Evolutionary conservation across 331 rosid species (phyloP).

Genomic region (Spiraea crenata): DNA sequence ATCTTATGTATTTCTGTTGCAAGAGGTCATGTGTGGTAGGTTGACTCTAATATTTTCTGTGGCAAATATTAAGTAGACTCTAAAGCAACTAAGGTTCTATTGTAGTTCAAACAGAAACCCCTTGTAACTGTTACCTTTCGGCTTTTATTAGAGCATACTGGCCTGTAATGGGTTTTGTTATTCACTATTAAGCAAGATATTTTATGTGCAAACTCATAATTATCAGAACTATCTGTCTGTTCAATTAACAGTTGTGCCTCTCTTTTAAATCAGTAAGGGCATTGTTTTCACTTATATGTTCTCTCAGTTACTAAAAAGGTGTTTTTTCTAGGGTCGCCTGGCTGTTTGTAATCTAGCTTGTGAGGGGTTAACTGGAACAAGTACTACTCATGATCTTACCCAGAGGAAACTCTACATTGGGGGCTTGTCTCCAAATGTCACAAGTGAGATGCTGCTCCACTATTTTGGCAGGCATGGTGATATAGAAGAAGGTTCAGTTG

Average conservation of each 20-base stretch:
- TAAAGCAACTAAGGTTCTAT: neutral
- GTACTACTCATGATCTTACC: conserved; percentile 59
- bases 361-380: conserved; percentile 63
- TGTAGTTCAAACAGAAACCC: neutral
- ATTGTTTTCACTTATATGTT: neutral
- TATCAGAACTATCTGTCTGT: no score
- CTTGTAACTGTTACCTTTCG: neutral
- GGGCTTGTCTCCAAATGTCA: conserved; percentile 67
- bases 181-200: neutral
- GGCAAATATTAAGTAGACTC: neutral
- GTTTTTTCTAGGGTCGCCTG: conserved; percentile 56
- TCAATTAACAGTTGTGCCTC: neutral
- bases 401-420: conserved; percentile 82
- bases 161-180: neutral
- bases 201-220: no score
- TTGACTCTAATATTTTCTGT: neutral
- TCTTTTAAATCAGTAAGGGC: neutral
- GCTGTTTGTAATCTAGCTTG: conserved; percentile 72
- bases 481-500: conserved; percentile 86
- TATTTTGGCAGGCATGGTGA: conserved; percentile 63
- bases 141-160: neutral
- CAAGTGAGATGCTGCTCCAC: conserved; percentile 61
- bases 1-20: neutral
- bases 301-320: neutral
- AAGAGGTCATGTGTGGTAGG: neutral